Base-by-base conservation (phyloP, 129 eudicot species). In the Deinandra increscens region DNA sequence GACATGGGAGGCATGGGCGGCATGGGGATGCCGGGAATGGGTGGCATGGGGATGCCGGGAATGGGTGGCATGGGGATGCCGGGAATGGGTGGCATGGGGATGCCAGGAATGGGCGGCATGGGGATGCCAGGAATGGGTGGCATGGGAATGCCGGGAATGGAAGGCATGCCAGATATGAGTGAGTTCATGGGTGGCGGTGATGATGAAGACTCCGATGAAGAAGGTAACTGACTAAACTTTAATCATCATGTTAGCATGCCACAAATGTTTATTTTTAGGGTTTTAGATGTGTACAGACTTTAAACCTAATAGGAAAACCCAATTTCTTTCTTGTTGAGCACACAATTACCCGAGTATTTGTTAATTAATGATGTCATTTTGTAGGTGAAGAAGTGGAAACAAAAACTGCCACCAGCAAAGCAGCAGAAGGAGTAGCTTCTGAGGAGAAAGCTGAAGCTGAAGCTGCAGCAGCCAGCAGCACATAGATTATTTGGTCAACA, bases 201-300 rank as follows among this genome's bases (percentile, higher is more conserved):
- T 12, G 36, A 42, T 64, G 97, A 85, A 46, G 97, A 84, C 20
- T 79, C 83, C 69, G 95, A 84, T 22, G 97, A 87, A n/a, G 92
- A 85, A 81, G 92, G 88, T 87, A 81, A 41, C 51, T 7, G 4
- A 33, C 74, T 41, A 55, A 20, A 7, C 20, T 48, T 61, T 34
- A 2, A 26, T 64, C 12, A 53, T 19, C 14, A 7, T 53, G 60
- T 53, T 53, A 26, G 31, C 31, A 3, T 26, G 31, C 31, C 1
- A 26, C 31, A 26, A 26, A 26, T 26, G 31, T 26, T 26, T n/a
- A n/a, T n/a, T n/a, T n/a, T n/a, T n/a, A n/a, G n/a, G n/a, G n/a
- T n/a, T n/a, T n/a, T n/a, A n/a, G n/a, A n/a, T n/a, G n/a, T n/a
- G n/a, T n/a, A n/a, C n/a, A n/a, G n/a, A n/a, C n/a, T n/a, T n/a